These are phyloP conservation scores for Emergomyces orientalis DNA, from an alignment of 2,329 filamentous ascomycete species.

Conservation along the genomic window DNA sequence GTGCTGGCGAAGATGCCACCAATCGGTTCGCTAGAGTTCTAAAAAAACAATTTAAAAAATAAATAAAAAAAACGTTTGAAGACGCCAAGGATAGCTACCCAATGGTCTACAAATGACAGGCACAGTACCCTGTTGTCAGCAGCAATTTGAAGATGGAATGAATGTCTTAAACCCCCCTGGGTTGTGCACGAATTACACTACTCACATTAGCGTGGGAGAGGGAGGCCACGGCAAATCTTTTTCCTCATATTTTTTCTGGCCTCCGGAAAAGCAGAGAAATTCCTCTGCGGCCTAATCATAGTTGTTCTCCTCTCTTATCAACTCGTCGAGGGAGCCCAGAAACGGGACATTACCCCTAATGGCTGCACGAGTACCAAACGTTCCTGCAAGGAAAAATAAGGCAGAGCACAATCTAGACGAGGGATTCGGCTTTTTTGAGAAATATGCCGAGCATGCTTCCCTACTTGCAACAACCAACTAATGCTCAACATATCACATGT, in stretches of 20 bases:
- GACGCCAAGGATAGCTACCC: background rate
- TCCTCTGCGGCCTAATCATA: background rate
- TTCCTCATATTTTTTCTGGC: background rate
- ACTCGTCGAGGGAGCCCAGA: background rate
- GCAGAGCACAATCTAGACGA: background rate
- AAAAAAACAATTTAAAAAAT: too few relatives aligned
- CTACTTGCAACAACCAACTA: too few relatives aligned
- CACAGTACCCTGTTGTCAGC: background rate
- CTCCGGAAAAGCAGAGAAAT: background rate
- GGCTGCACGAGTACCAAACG: background rate
- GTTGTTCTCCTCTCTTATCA: background rate
- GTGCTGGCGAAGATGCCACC: background rate
- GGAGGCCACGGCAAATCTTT: background rate
- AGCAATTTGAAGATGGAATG: background rate
- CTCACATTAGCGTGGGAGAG: background rate
- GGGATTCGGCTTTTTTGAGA: background rate
- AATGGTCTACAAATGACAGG: background rate
- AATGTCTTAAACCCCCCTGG: background rate
- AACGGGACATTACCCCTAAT: background rate
- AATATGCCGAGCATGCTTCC: background rate
- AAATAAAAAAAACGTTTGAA: background rate
- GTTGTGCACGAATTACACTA: background rate
- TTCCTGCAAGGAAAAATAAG: background rate
- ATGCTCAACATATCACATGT: too few relatives aligned
- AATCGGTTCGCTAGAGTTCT: background rate